Conservation (phyloP, 495 filamentous ascomycete species). For the Aspergillus conjunctus region DNA sequence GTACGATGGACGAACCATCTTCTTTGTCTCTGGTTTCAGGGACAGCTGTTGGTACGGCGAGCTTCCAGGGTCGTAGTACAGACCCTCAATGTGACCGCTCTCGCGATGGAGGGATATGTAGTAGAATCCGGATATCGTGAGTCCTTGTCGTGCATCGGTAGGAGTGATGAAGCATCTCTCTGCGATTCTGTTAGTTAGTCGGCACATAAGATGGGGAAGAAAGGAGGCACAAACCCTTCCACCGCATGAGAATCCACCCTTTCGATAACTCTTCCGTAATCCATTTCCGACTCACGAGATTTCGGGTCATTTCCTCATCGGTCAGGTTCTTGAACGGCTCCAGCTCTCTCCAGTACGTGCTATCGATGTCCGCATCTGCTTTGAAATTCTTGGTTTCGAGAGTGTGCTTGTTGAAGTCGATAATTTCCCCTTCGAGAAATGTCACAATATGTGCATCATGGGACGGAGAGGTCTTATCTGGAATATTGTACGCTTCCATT, state of each 20-base stretch:
- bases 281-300: slow-evolving; percentile 60
- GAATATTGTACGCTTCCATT: slow-evolving; percentile 81
- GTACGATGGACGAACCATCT: slow-evolving; percentile 47
- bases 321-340: slow-evolving; percentile 63
- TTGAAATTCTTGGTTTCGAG: slow-evolving; percentile 70
- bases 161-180: slow-evolving; percentile 74
- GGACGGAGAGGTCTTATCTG: slow-evolving; percentile 53
- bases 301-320: slow-evolving; percentile 60
- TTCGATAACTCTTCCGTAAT: slow-evolving; percentile 53
- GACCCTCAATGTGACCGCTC: slow-evolving; percentile 64
- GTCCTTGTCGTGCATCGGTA: slow-evolving; percentile 55
- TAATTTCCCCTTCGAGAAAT: slow-evolving; percentile 75
- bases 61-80: slow-evolving; percentile 74
- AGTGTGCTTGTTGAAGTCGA: slow-evolving; percentile 70
- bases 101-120: slow-evolving; percentile 66
- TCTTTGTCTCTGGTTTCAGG: slow-evolving; percentile 52
- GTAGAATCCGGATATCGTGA: slow-evolving; percentile 78
- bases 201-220: background rate
- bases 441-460: slow-evolving; percentile 68
- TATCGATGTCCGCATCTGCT: slow-evolving; percentile 61
- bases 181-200: slow-evolving; percentile 28
- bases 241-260: slow-evolving; percentile 74
- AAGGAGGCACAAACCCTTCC: slow-evolving; percentile 61
- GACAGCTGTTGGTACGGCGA: slow-evolving; percentile 71
- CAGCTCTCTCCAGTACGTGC: slow-evolving; percentile 70